Evolutionary conservation across 179 eudicot species (phyloP), one percentile per base, ranked within the genome.

Genomic region (Beta macrorhiza): DNA sequence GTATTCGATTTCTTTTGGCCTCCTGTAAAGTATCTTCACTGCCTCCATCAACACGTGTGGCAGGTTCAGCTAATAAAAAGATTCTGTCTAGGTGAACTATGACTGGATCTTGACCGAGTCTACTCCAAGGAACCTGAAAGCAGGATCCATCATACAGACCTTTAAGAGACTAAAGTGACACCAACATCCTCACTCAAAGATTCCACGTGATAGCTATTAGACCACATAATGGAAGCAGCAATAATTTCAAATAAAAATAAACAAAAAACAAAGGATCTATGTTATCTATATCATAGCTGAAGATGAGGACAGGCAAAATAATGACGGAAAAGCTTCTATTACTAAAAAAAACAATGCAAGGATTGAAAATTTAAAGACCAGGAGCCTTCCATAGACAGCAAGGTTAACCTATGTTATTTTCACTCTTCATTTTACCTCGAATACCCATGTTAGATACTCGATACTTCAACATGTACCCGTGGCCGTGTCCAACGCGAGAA

Each of bases 21-120:
- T 94, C 97, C 87, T 92, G 99, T 70, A 97, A 84, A 67, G 94
- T 85, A 85, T 92, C 98, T 84, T 92, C 98, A 85, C 88, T 91
- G 84, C 90, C 89, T 70, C 98, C 99, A 79, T 93, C 98, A 82
- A 97, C 94, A 82, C 87, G 86, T 42, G 99, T 94, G 56, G 95
- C 93, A 82, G 98, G 98, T 83, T 93, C 97, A 63, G 98, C 99
- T 79, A 97, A 83, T 76, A 97, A 82, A 83, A 82, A 97, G 51
- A 97, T 97, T 45, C 91, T 89, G 88, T 97, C 99, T 82, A 97
- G 84, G 80, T 88, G 85, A 52, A 97, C 99, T 79, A 97, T 67
- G 79, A 97, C 99, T n/a, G 99, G 99, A 85, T 97, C 98, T 85
- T 97, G 99, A 78, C 99, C 99, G 84, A 97, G 97, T 89, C 97